phyloP scores from a whole-genome alignment of 2,329 filamentous ascomycete genomes.

The Stagonosporopsis chrysanthemi region DNA sequence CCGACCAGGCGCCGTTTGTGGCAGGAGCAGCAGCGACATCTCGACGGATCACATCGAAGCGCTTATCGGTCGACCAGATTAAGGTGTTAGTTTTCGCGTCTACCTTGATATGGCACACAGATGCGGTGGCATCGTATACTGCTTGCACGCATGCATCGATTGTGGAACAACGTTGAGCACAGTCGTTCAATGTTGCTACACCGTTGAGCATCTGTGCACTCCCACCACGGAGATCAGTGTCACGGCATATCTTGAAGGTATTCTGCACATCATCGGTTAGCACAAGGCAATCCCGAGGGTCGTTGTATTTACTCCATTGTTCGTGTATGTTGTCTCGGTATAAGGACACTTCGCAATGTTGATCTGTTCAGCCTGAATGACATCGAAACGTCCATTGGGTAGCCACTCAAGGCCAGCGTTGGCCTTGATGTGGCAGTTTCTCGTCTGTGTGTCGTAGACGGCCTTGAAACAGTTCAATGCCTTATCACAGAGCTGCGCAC shows the following conservation, averaged over 20 bases:
- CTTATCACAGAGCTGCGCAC: constrained; percentile 31
- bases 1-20: constrained; percentile 33
- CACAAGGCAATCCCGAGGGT: not conserved
- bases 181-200: constrained; percentile 26
- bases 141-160: constrained; percentile 30
- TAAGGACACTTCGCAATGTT: constrained; percentile 36
- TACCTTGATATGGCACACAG: constrained; percentile 36
- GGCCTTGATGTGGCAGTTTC: constrained; percentile 35
- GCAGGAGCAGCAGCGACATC: constrained; percentile 25
- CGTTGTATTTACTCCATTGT: constrained; percentile 23
- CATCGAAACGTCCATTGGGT: constrained; percentile 27
- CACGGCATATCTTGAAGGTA: constrained; percentile 33
- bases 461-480: constrained; percentile 36
- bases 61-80: constrained; percentile 40
- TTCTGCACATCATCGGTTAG: constrained; percentile 16
- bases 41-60: constrained; percentile 34
- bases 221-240: constrained; percentile 34
- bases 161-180: constrained; percentile 33
- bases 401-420: constrained; percentile 29
- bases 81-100: constrained; percentile 30
- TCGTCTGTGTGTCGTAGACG: constrained; percentile 32
- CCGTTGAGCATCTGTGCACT: constrained; percentile 25
- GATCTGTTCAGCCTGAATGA: constrained; percentile 34
- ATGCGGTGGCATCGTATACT: constrained; percentile 28
- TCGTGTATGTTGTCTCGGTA: constrained; percentile 27